Evolutionary conservation across 2,329 filamentous ascomycete genomes (phyloP), one percentile per base, ranked within the genome.

Genomic region (Fusarium sp.): DNA sequence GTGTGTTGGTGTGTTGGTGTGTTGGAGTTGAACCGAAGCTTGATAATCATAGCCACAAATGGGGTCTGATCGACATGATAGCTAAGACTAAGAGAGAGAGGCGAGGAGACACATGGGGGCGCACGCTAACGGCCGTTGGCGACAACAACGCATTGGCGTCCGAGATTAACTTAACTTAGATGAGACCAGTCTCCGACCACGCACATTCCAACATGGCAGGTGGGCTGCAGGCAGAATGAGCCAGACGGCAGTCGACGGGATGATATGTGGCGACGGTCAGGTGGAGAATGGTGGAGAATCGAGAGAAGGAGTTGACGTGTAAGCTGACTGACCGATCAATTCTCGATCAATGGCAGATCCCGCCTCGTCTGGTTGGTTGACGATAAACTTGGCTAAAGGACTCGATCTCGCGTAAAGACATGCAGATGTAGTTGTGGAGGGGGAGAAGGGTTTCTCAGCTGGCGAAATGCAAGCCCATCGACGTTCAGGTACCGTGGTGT

Each of bases 101-200:
- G 62, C 50, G 65, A 72, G 62, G 67, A 69, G 65, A 60, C 62
- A 70, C 62, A 72, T 67, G 71, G 62, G 52, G 62, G 40, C 59
- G 45, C 58, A 61, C 71, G 57, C 69, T 73, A 72, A 67, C 66
- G 69, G 70, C 71, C 71, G 71, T 73, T 73, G 66, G 54, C 50
- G 53, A 66, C 66, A 68, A 56, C 66, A 56, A 54, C 49, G 66
- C 56, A 51, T 60, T 68, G 62, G 66, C 54, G 57, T 60, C 66
- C 57, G 57, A 69, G 54, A 62, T 68, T 61, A 56, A 64, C 59
- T 63, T 58, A 64, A 63, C 59, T 63, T 58, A 68, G 65, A 68
- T 62, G 65, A 68, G 65, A 68, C 50, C 50, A 55, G 61, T 60
- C 50, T 57, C 61, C 51, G 65, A 61, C 61, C 55, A 56, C 21